Evolutionary conservation across 176 grass and related monocot genomes (phyloP), one percentile per base, ranked within the genome.

Genomic region (Puya raimondii): DNA sequence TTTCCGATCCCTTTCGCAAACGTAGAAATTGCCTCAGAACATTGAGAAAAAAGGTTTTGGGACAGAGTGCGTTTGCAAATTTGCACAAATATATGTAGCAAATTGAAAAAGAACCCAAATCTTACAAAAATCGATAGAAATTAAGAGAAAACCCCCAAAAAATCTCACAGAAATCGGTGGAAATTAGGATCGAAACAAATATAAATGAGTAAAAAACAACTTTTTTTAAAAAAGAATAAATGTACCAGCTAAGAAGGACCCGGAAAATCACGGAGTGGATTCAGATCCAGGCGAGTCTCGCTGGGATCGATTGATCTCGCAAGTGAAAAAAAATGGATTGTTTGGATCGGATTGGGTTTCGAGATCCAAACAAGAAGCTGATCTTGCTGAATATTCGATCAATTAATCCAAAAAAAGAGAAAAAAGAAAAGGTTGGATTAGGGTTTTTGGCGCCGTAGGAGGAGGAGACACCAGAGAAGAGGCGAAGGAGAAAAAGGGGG

Each of bases 21-120:
- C 78, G 84, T 87, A 91, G 84, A 91, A 91, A 91, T 91, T 91
- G 88, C 88, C 81, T 79, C 88, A 84, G 82, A 91, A 85, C 88
- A 87, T 0, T 10, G 78, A 0, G 4, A 42, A 42, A 42, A 42
- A 0, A 11, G 16, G 81, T 76, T 70, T 77, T 85, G 84, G 88
- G 88, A 91, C 84, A 91, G 84, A 91, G 84, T 87, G 88, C 58
- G 84, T 91, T 85, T 91, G 88, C 88, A 76, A 25, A 11, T 0
- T 2, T 49, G 23, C 20, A 1, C 11, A 57, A 57, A 48, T 10
- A 6, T 42, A 5, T 7, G 33, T 11, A 66, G 15, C 12, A 73
- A 1, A 69, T 11, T 1, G 20, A 68, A 68, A 68, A 12, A 50
- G 3, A 4, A 48, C 1, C 1, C 1, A 12, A 53, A 11, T 2